Evolutionary conservation across 2,329 filamentous ascomycete genomes (phyloP), one percentile per base, ranked within the genome.

Genomic region (Decorospora gaudefroyi): DNA sequence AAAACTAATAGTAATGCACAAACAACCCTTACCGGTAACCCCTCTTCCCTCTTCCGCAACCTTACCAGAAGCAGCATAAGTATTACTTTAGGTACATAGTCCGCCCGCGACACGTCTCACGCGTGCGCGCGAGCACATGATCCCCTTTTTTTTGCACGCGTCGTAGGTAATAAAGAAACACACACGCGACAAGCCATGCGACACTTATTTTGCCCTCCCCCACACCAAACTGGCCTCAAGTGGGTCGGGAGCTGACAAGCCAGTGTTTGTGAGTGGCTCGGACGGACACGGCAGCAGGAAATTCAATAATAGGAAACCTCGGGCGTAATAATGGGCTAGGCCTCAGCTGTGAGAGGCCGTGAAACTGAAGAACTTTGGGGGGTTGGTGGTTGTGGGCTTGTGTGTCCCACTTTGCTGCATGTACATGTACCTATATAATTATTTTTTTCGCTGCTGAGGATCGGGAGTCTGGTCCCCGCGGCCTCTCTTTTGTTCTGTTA

Each of bases 41-140:
- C 41, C 27, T 39, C 34, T 19, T 6, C n/a, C 22, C 30, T 19
- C 27, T 11, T 27, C 36, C 44, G 9, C 5, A 19, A 27, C 34
- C 33, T 31, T 30, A 18, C 47, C 44, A 17, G n/a, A 46, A 43
- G 16, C 11, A 31, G 35, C 13, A 3, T 9, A 11, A 19, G 11
- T 27, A 53, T 53, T 41, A 44, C n/a, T n/a, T n/a, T n/a, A n/a
- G n/a, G n/a, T n/a, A n/a, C 42, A 17, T 28, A 42, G 28, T 35
- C 25, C 16, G n/a, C 28, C 23, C 28, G 11, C 42, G 36, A 54
- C 55, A 46, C 57, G 53, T 57, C 49, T 48, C 53, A 55, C 57
- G 57, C 57, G 57, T 51, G 35, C 56, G 50, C 56, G 54, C 33
- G 32, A 25, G 16, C 56, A 57, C 42, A 45, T 58, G 54, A 56